Evolutionary conservation across 495 filamentous ascomycete species (phyloP), one percentile per base, ranked within the genome.

Genomic region (Tuber melanosporum): DNA sequence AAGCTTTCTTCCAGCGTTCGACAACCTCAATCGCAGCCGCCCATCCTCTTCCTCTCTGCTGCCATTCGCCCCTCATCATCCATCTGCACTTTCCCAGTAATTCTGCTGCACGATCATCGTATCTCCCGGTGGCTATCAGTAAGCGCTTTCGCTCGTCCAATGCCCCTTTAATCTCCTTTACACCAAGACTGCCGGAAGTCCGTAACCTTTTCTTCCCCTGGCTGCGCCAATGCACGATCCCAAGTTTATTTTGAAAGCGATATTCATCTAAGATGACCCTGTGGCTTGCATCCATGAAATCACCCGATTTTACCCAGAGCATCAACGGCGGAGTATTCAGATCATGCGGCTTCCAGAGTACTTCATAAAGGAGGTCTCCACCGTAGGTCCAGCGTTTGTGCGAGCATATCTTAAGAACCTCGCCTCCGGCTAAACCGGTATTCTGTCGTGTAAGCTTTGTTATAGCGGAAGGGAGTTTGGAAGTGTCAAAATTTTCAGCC

Each of bases 61-160:
- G 81, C 81, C 81, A 83, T 22, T 78, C 75, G 72, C 76, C 78
- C 75, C 81, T 69, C 71, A 83, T 83, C 70, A 71, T 76, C 81
- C 81, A 83, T 71, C 78, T 74, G 17, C 77, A 72, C 44, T 78
- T 73, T 26, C 73, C 44, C 5, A 46, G 32, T 36, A 72, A 74
- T 14, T 75, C 74, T 41, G 62, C 42, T 45, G 77, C 69, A 17
- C 32, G 39, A 2, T 44, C 39, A 46, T 75, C 22, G 9, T 39
- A 44, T 10, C n/a, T 44, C 46, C 81, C 81, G 20, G 45, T 73
- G 46, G 72, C 71, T 76, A 75, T 72, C 73, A 83, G 52, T 3
- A 49, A 57, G 45, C 72, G 41, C 52, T 80, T 83, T 20, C 81
- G 81, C 57, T 82, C 76, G 17, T 80, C 81, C 4, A 83, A 81